Evolutionary conservation across 192 early-diverging fungal species (phyloP), one percentile per base, ranked within the genome.

Genomic region (Lunasporangiospora selenospora): DNA sequence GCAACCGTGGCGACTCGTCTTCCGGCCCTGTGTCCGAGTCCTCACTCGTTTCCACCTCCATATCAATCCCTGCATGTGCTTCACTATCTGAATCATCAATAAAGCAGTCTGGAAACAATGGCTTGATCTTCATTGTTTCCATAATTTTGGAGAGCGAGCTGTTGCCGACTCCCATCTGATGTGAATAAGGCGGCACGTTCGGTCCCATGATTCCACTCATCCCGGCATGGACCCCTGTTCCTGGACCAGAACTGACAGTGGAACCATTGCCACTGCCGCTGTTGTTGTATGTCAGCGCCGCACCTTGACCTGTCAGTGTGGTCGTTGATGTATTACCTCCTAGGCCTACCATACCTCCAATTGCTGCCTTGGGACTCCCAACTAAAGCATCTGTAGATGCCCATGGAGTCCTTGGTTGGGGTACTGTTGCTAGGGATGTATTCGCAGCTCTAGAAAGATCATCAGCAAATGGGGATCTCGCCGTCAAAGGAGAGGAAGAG

Each of bases 61-160:
- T n/a, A 10, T 83, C 82, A n/a, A n/a, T n/a, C n/a, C n/a, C n/a
- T n/a, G n/a, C n/a, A n/a, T n/a, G n/a, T 6, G 78, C 77, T 39
- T 79, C 69, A 11, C 54, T 63, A 41, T 73, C 69, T 16, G 76
- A 76, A 12, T 83, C 85, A 34, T 60, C 79, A 10, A 84, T 56
- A 53, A 88, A 85, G 36, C 82, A 75, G 15, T 81, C 77, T 1
- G 83, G 73, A 32, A 85, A 85, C 52, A 85, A 42, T 6, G 84
- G 86, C 45, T 83, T 80, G 15, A 86, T 71, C 39, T 78, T 64
- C 42, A 86, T 77, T 1, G 55, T 58, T 9, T 70, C 63, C 29
- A 83, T 85, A 23, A 65, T 76, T 11, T 38, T 58, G 6, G 60
- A 43, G n/a, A n/a, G n/a, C n/a, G n/a, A n/a, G n/a, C n/a, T n/a